Evolutionary conservation across 352 stramenopile species (phyloP), one percentile per base, ranked within the genome.

Genomic region (Phytophthora litchii): DNA sequence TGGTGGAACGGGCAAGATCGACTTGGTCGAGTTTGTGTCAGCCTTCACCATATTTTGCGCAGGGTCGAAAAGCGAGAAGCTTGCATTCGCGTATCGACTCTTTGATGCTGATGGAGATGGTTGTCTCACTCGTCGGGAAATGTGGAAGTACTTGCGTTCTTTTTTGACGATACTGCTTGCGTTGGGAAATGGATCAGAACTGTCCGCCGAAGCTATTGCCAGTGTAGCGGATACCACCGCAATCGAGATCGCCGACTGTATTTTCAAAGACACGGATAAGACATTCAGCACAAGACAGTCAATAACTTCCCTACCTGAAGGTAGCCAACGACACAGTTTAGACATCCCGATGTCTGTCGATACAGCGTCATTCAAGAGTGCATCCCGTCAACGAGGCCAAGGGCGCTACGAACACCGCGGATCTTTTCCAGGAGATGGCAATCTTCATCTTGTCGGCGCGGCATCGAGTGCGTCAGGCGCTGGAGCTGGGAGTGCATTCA

Each of bases 61-160:
- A 3, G 96, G 95, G 3, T 98, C 94, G 21, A 99, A 99, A 65
- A 98, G 92, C 49, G 90, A 94, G 34, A 99, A 99, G 52, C 80
- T 99, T 0, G 88, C 87, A 5, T 96, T 96, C 43, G 83, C 87
- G 1, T 97, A 91, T 54, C 75, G 75, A 9, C 43, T 96, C n/a
- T 98, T 98, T 61, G 95, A 98, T 59, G 72, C 81, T 23, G 88
- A 98, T 61, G 82, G 85, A 64, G 83, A 97, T 55, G 89, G 92
- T 5, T 84, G 83, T 12, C 71, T 99, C n/a, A 95, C 87, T 10
- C 76, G 83, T n/a, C 76, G 88, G 34, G 92, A 98, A 47, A 93
- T 98, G 70, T 95, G 80, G 67, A 93, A 91, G 48, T 98, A 96
- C 68, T 50, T 98, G 23, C 83, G 92, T 5, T 98, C 94, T 1